Conservation (phyloP, 2,329 filamentous ascomycete genomes). For the Plectosphaerella sp. region DNA sequence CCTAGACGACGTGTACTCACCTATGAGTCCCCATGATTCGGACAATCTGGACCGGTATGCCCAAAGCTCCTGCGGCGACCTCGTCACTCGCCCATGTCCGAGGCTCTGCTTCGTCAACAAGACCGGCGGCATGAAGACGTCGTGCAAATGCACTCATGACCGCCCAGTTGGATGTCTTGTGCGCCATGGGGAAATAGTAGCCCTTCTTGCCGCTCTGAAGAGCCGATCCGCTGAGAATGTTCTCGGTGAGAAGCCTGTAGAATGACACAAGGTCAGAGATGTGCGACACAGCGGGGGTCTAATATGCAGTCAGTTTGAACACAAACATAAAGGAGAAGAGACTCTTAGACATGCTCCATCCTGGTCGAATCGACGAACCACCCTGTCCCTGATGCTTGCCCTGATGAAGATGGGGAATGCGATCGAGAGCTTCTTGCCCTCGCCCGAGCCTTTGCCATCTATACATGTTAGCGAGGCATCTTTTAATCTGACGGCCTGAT, state of each 20-base stretch:
- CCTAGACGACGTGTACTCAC: constrained; percentile 13
- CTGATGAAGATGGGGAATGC: constrained; percentile 23
- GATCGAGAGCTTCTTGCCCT: constrained; percentile 26
- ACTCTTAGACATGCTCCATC: constrained; percentile 19
- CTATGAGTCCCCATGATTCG: constrained; percentile 17
- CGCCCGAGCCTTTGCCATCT: constrained; percentile 28
- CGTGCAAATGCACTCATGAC: constrained; percentile 20
- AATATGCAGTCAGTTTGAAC: neutral
- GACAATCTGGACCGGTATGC: constrained; percentile 21
- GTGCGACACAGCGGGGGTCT: constrained; percentile 20
- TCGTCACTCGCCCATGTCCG: constrained; percentile 25
- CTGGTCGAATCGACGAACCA: constrained; percentile 25
- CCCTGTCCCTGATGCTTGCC: constrained; percentile 19
- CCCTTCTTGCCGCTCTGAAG: constrained; percentile 23
- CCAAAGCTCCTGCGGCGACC: constrained; percentile 21
- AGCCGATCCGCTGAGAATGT: constrained; percentile 19
- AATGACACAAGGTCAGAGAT: constrained; percentile 24
- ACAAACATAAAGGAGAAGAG: neutral
- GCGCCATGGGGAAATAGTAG: constrained; percentile 26
- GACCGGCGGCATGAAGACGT: constrained; percentile 19
- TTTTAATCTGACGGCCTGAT: neutral
- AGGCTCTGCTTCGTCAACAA: constrained; percentile 17
- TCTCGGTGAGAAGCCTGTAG: constrained; percentile 21
- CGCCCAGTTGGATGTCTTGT: constrained; percentile 22
- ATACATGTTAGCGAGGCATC: neutral